These are phyloP conservation scores for Solanum piurae DNA, from an alignment of 257 asterid genomes.

Conservation along the genomic window DNA sequence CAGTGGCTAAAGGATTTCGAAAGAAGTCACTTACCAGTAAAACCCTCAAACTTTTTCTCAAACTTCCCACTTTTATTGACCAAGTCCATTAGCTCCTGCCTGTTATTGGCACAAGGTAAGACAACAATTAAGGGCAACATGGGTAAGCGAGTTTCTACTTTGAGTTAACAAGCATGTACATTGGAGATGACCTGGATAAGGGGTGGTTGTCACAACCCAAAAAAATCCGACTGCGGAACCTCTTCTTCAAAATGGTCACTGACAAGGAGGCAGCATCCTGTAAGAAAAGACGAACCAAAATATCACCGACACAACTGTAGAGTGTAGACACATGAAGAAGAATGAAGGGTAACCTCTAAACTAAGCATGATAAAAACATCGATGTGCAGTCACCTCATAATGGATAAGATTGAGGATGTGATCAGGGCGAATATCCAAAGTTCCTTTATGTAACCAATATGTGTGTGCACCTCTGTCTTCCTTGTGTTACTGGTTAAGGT, in stretches of 20 bases:
- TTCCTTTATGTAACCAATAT: conserved; percentile 83
- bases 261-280: conserved; percentile 94
- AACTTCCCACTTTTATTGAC: conserved; percentile 65
- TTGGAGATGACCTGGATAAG: conserved; percentile 47
- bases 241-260: conserved; percentile 56
- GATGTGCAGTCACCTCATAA: conserved; percentile 60
- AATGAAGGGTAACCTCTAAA: neutral
- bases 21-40: conserved; percentile 42
- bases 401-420: conserved; percentile 89
- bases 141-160: neutral
- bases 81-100: conserved; percentile 83
- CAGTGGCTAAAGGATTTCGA: neutral
- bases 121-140: neutral
- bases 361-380: neutral
- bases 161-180: neutral
- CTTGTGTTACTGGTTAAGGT: conserved; percentile 63
- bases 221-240: conserved; percentile 43
- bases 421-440: conserved; percentile 63
- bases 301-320: neutral
- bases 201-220: conserved; percentile 93
- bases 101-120: conserved; percentile 15
- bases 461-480: conserved; percentile 85
- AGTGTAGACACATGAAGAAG: neutral
- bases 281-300: neutral
- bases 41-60: conserved; percentile 51